These are phyloP conservation scores for Lagerstroemia speciosa DNA, from an alignment of 345 rosid species.

Conservation along the genomic window DNA sequence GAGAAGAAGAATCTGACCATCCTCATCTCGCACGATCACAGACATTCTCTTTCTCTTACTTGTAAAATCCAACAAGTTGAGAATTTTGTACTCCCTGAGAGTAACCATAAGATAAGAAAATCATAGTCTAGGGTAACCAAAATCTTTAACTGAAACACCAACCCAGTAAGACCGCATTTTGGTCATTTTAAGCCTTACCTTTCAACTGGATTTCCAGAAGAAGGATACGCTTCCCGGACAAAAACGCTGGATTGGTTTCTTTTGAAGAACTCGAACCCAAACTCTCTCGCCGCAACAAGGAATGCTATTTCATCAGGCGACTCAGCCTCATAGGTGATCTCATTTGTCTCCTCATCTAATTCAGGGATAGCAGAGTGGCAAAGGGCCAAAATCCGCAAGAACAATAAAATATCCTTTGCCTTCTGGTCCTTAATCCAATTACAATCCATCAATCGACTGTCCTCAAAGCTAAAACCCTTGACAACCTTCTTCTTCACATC, in stretches of 20 bases:
- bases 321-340: conserved; percentile 79
- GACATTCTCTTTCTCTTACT: conserved; percentile 99
- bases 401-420: conserved; percentile 45
- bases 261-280: conserved; percentile 86
- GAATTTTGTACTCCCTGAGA: conserved; percentile 84
- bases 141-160: neutral
- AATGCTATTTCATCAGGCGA: conserved; percentile 98
- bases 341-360: conserved; percentile 65
- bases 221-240: conserved; percentile 53
- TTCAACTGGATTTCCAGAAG: conserved; percentile 43
- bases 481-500: conserved; percentile 32
- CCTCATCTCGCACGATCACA: conserved; percentile 74
- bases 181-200: conserved; percentile 41
- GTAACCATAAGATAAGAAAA: conserved; percentile 11
- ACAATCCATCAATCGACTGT: conserved; percentile 68
- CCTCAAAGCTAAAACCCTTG: conserved; percentile 90
- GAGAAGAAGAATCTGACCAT: conserved; percentile 83
- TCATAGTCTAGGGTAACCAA: conserved; percentile 4
- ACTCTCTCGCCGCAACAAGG: conserved; percentile 94
- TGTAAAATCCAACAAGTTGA: conserved; percentile 86
- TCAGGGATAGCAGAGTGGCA: conserved; percentile 98
- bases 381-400: conserved; percentile 70
- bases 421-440: conserved; percentile 78
- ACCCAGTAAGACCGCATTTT: neutral
- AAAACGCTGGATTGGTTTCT: conserved; percentile 87